Evolutionary conservation across 352 stramenopile genomes (phyloP), one percentile per base, ranked within the genome.

Genomic region (Plasmopara muralis): DNA sequence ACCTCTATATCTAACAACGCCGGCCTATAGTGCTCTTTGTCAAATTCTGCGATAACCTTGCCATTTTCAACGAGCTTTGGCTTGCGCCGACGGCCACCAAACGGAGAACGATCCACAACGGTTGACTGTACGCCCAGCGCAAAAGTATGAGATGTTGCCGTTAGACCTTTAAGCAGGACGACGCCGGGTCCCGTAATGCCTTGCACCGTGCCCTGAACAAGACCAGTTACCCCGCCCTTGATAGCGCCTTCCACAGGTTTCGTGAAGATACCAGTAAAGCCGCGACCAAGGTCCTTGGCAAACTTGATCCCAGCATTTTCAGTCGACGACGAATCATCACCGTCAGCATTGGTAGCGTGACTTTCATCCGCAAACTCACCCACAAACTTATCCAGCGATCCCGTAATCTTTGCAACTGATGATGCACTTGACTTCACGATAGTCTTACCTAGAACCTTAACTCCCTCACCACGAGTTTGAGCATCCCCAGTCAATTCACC

Each of bases 391-490:
- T 94, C 83, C 14, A 94, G 64, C n/a, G 81, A 89, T 7, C 83
- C 83, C 1, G 83, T 92, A 34, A 94, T 87, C 57, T 91, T 94
- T 12, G 81, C 78, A 16, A 92, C 53, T 0, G 78, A 88, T 14
- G 77, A 87, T 8, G 77, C 78, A 39, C 79, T 74, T 1, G 79
- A 86, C 31, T 83, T 88, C 9, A 86, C 79, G 14, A 94, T 85
- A 0, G 81, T 94, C 55, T 94, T 92, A 8, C 83, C 83, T 1
- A 94, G 53, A 2, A 94, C 77, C 57, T 92, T 92, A 9, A 94
- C 83, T 55, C 83, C 83, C 57, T 94, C 81, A 13, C 83, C 83
- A 43, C 83, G 77, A 13, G 83, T 94, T 42, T 94, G 77, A 8
- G 81, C 74, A 47, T 89, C 81, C 4, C 83, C 83, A n/a, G 74